These are phyloP conservation scores for Cladophialophora chaetospira DNA, from an alignment of 2,329 filamentous ascomycete genomes.

Conservation along the genomic window DNA sequence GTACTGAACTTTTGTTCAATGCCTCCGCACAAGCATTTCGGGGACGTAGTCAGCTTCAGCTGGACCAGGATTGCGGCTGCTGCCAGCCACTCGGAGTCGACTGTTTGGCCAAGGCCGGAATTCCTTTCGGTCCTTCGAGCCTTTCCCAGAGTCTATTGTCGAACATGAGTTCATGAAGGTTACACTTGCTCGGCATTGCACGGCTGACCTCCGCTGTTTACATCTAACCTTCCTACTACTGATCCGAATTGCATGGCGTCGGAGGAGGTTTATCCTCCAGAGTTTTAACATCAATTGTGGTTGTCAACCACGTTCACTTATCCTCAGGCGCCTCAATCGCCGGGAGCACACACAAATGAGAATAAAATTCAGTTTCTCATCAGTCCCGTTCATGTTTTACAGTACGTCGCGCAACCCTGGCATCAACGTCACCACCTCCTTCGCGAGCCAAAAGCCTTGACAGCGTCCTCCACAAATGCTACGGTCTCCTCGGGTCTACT, in stretches of 20 bases:
- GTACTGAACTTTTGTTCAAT: conserved; percentile 14
- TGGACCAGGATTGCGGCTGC: conserved; percentile 1
- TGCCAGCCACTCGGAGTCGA: conserved; percentile 2
- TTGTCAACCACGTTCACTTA: too few relatives aligned
- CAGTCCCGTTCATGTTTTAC: too few relatives aligned
- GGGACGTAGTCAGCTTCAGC: conserved; percentile 1
- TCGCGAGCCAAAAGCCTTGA: conserved; percentile 1
- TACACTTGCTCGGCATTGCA: background rate
- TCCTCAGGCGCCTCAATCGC: too few relatives aligned
- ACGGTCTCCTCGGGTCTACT: conserved; percentile 48
- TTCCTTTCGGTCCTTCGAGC: background rate
- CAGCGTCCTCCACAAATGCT: conserved; percentile 42
- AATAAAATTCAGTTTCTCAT: too few relatives aligned
- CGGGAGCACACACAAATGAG: too few relatives aligned
- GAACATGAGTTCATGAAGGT: conserved; percentile 1
- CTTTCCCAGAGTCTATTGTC: background rate
- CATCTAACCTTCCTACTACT: too few relatives aligned
- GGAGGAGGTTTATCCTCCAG: too few relatives aligned
- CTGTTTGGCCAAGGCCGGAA: conserved; percentile 4
- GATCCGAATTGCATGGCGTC: too few relatives aligned
- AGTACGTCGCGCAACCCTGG: too few relatives aligned
- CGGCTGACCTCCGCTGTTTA: too few relatives aligned
- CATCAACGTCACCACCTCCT: too few relatives aligned
- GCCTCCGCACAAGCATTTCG: background rate
- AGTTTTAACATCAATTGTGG: too few relatives aligned